Evolutionary conservation across 176 grass and related monocot species (phyloP).

Genomic region (Echinochloa phyllopogon): DNA sequence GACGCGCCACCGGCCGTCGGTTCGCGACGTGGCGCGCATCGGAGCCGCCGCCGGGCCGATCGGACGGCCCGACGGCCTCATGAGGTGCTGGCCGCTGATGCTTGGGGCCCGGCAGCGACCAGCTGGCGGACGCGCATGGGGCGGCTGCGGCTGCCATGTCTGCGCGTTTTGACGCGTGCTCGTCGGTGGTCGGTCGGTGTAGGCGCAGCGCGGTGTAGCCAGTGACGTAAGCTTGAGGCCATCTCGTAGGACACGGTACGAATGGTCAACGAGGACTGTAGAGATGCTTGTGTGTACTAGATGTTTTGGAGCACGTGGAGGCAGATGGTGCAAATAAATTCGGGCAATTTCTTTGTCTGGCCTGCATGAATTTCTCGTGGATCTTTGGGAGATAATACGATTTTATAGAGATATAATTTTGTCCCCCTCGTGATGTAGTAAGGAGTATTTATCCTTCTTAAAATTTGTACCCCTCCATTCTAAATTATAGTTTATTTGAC

Average conservation of each 20-base stretch:
- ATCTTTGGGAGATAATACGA: no score
- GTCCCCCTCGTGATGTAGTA: no score
- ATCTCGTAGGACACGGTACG: not conserved
- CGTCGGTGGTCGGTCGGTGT: not conserved
- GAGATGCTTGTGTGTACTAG: not conserved
- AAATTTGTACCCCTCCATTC: no score
- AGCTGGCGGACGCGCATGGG: not conserved
- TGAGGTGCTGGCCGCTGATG: not conserved
- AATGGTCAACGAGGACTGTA: not conserved
- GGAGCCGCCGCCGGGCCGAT: not conserved
- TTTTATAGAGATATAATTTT: no score
- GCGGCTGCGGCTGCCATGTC: not conserved
- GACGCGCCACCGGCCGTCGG: conserved; percentile 41
- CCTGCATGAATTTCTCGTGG: no score
- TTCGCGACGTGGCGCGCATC: conserved; percentile 11
- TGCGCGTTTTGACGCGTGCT: not conserved
- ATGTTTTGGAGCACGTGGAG: conserved; percentile 27
- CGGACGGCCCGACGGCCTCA: not conserved
- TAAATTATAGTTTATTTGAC: no score
- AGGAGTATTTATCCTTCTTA: no score
- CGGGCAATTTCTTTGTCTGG: no score
- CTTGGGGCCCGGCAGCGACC: not conserved
- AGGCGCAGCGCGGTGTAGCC: not conserved
- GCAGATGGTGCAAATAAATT: not conserved
- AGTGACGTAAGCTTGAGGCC: not conserved